phyloP scores from a whole-genome alignment of 805 yeast genomes.

The Candida palmyrensis region DNA sequence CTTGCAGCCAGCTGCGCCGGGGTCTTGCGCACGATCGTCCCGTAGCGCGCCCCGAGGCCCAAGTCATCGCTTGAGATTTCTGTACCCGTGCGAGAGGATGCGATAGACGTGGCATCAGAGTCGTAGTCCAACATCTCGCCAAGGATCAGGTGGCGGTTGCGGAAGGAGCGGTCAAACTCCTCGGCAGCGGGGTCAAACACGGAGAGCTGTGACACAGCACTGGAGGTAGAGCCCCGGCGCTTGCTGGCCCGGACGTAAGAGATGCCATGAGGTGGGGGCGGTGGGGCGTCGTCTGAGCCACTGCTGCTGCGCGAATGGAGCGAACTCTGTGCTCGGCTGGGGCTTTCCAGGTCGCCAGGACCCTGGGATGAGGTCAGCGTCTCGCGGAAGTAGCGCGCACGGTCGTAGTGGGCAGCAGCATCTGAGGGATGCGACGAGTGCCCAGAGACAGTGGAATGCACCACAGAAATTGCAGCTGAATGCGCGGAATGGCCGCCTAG shows the following conservation, averaged over 20 bases:
- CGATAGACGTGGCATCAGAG: slow-evolving; percentile 20
- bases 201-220: slow-evolving; percentile 1
- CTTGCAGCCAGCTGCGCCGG: neutral
- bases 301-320: no score
- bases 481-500: no score
- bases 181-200: slow-evolving; percentile 13
- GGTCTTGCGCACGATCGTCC: slow-evolving; percentile 9
- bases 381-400: no score
- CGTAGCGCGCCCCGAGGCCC: slow-evolving; percentile 12
- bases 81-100: neutral
- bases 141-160: slow-evolving; percentile 35
- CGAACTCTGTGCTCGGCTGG: no score
- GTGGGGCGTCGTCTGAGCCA: neutral
- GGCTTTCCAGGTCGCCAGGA: no score
- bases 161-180: slow-evolving; percentile 20
- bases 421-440: no score
- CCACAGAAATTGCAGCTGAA: neutral
- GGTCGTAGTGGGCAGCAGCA: no score
- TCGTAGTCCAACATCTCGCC: slow-evolving; percentile 42
- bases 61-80: slow-evolving; percentile 6
- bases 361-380: no score
- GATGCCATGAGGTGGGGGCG: no score
- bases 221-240: no score
- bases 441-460: neutral
- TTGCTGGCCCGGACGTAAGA: no score